Evolutionary conservation across 2,329 filamentous ascomycete species (phyloP).

Genomic region (Grosmannia penicillata): DNA sequence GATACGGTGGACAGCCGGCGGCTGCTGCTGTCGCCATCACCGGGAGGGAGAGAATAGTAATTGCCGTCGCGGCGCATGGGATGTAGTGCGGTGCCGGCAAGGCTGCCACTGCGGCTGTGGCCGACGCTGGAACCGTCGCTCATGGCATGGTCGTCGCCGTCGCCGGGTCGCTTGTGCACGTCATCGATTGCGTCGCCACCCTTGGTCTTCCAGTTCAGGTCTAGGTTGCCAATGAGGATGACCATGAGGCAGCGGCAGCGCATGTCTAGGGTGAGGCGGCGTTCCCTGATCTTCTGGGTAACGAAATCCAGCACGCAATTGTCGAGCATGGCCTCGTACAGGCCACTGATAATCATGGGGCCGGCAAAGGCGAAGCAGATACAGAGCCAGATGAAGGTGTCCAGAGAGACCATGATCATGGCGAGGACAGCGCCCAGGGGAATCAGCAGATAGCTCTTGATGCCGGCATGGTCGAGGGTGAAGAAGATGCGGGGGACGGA

Average conservation of each 20-base stretch:
- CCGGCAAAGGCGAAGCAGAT: constrained; percentile 15
- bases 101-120: too few species aligned
- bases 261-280: constrained; percentile 13
- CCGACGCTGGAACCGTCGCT: too few species aligned
- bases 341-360: constrained; percentile 16
- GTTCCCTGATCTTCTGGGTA: constrained; percentile 8
- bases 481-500: constrained; percentile 10
- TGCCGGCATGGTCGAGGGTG: constrained; percentile 8
- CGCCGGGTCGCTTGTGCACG: constrained; percentile 1
- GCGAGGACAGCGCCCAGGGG: constrained; percentile 9
- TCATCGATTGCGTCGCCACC: constrained; percentile 1
- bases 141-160: not conserved
- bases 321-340: constrained; percentile 17
- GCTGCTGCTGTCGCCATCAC: too few species aligned
- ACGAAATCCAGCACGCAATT: constrained; percentile 13
- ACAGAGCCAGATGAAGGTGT: constrained; percentile 16
- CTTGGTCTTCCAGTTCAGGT: constrained; percentile 12
- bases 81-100: too few species aligned
- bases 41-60: too few species aligned
- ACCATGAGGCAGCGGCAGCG: constrained; percentile 13
- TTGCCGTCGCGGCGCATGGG: too few species aligned
- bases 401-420: constrained; percentile 10
- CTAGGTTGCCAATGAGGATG: constrained; percentile 16
- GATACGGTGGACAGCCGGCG: too few species aligned
- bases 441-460: constrained; percentile 7